Percentiles rank a stretch among this genome's conserved stretches.
phyloP scores from a whole-genome alignment of 1,284 basidiomycete genomes.

The Sporisorium graminicola region DNA sequence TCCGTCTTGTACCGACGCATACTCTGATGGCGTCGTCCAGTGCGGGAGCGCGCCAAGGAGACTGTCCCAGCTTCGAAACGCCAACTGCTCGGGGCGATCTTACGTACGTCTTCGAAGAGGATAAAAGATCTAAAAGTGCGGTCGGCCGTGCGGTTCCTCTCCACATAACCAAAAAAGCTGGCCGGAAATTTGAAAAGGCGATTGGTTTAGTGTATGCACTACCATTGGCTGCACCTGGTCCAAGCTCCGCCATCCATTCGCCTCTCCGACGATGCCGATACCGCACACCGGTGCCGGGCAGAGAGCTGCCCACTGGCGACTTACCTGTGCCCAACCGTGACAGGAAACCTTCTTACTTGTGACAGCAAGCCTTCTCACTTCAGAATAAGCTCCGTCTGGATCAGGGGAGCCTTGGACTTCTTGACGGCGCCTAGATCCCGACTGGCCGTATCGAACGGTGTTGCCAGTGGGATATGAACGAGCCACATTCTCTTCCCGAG shows the following conservation, averaged over 20 bases:
- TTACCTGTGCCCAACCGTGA: too few species aligned
- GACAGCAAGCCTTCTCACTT: neutral
- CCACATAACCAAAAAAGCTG: neutral
- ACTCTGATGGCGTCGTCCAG: neutral
- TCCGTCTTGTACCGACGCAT: too few species aligned
- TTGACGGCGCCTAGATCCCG: neutral
- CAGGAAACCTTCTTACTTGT: too few species aligned
- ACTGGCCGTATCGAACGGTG: too few species aligned
- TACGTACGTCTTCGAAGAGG: neutral
- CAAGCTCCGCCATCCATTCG: neutral
- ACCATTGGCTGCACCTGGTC: neutral
- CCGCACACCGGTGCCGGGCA: too few species aligned
- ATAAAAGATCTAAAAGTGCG: neutral
- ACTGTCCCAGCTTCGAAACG: neutral
- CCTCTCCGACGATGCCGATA: neutral
- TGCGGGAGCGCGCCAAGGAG: neutral
- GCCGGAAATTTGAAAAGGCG: slow-evolving; percentile 13
- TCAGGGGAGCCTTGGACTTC: neutral
- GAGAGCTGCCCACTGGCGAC: too few species aligned
- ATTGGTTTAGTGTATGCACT: neutral
- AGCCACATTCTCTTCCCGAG: neutral
- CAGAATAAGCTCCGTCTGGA: neutral
- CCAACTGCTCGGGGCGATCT: neutral
- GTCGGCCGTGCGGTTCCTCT: slow-evolving; percentile 19
- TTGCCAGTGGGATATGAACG: neutral